phyloP scores from a whole-genome alignment of 2,329 filamentous ascomycete species.

The Colletotrichum filicis region DNA sequence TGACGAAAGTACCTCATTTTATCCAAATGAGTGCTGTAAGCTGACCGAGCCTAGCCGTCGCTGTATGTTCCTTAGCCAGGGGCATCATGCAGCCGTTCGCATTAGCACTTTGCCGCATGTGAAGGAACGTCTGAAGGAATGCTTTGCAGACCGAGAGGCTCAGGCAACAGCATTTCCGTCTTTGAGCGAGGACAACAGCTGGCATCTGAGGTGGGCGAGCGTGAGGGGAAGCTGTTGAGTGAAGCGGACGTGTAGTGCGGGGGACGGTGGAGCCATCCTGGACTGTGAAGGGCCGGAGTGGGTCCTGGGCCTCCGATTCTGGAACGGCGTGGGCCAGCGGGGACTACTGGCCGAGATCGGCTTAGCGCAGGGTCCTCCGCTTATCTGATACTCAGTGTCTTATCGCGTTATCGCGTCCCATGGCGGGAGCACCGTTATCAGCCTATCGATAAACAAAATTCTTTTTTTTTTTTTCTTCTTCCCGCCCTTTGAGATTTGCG shows the following conservation, averaged over 20 bases:
- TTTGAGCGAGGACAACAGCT: constrained; percentile 4
- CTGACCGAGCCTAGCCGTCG: background rate
- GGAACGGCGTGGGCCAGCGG: background rate
- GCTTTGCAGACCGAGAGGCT: background rate
- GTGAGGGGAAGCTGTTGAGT: background rate
- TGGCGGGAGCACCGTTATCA: background rate
- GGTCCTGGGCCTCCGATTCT: constrained; percentile 16
- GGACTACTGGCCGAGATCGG: background rate
- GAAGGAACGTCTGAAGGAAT: background rate
- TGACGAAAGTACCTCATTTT: background rate
- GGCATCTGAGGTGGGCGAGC: constrained; percentile 12
- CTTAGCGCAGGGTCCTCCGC: constrained; percentile 8
- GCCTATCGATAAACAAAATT: constrained; percentile 31
- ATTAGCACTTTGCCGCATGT: background rate
- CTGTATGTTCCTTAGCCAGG: background rate
- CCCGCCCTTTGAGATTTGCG: background rate
- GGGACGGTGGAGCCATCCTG: background rate
- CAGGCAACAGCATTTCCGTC: background rate
- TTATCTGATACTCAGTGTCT: background rate
- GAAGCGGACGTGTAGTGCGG: constrained; percentile 7
- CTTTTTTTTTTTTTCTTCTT: background rate
- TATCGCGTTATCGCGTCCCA: background rate
- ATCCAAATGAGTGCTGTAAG: background rate
- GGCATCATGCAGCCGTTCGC: background rate
- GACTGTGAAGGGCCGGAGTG: constrained; percentile 4